A percentile compares a stretch with the other conserved stretches of the same genome.
phyloP scores from a whole-genome alignment of 2,329 filamentous ascomycete species.

The Claviceps sp. region DNA sequence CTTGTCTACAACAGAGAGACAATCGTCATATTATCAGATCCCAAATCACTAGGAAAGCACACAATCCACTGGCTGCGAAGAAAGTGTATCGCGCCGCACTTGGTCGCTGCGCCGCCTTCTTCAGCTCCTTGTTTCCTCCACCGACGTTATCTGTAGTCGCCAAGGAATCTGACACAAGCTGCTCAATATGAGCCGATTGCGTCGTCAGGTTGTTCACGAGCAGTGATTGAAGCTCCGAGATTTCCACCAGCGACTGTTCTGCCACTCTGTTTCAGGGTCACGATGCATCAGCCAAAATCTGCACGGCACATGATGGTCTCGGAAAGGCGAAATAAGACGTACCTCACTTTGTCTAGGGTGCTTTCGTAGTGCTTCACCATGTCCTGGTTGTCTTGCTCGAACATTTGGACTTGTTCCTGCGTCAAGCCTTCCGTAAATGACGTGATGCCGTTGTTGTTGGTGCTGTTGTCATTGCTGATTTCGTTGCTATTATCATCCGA shows the following conservation, averaged over 20 bases:
- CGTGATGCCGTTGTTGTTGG: background rate
- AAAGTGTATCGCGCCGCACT: slow-evolving; percentile 69
- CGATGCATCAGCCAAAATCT: background rate
- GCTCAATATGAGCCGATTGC: slow-evolving; percentile 80
- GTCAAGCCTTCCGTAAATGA: slow-evolving; percentile 44
- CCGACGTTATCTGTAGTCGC: slow-evolving; percentile 77
- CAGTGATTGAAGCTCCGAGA: slow-evolving; percentile 80
- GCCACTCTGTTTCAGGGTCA: slow-evolving; percentile 46
- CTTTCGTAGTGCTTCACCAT: slow-evolving; percentile 91
- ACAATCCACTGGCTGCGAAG: slow-evolving; percentile 64
- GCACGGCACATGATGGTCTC: background rate
- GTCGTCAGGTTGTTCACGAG: slow-evolving; percentile 74
- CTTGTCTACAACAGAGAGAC: background rate
- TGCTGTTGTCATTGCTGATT: background rate
- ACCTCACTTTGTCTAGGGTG: slow-evolving; percentile 90
- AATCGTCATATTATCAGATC: slow-evolving; percentile 47
- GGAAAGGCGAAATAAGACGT: slow-evolving; percentile 24
- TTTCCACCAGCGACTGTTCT: slow-evolving; percentile 82
- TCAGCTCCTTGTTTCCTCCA: slow-evolving; percentile 81
- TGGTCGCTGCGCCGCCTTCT: slow-evolving; percentile 59
- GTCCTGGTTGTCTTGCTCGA: slow-evolving; percentile 83
- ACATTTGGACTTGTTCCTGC: slow-evolving; percentile 79
- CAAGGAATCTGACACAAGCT: slow-evolving; percentile 72
- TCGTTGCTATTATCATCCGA: slow-evolving; percentile 7
- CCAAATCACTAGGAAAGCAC: slow-evolving; percentile 63